phyloP scores from a whole-genome alignment of 352 stramenopile genomes.

The Phytopythium ostracodes region DNA sequence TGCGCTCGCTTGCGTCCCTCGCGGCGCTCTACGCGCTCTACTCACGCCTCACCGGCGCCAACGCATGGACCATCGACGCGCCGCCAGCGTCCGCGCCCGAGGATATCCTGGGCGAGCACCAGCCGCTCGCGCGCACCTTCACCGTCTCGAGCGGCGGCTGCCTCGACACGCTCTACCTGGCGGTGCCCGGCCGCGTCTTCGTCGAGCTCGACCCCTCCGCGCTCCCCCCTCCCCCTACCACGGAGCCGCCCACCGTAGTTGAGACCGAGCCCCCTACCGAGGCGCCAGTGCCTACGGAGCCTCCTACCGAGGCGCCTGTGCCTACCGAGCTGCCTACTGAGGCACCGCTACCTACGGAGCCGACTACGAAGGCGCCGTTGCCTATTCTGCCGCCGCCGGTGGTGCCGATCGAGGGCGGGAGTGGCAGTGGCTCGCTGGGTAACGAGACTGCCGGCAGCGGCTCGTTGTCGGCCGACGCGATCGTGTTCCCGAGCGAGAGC shows the following conservation, averaged over 20 bases:
- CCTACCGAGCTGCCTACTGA: constrained; percentile 9
- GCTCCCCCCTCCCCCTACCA: constrained; percentile 9
- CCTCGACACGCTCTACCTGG: constrained; percentile 43
- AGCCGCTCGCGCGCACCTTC: constrained; percentile 35
- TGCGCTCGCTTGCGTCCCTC: neutral
- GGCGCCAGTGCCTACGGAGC: constrained; percentile 5
- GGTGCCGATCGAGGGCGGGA: constrained; percentile 4
- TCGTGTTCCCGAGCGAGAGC: constrained; percentile 21
- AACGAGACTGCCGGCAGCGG: constrained; percentile 16
- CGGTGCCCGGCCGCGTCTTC: constrained; percentile 51
- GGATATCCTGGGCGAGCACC: constrained; percentile 31
- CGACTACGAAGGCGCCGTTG: constrained; percentile 10
- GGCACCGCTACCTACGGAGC: constrained; percentile 4
- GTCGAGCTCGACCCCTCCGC: constrained; percentile 39
- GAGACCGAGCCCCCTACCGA: constrained; percentile 10
- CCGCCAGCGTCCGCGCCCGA: constrained; percentile 23
- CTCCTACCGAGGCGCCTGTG: constrained; percentile 11
- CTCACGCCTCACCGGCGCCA: neutral
- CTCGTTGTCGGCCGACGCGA: constrained; percentile 15
- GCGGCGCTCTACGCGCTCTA: neutral
- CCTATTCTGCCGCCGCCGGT: neutral
- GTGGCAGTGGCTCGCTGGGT: constrained; percentile 13
- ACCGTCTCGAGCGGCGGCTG: constrained; percentile 36
- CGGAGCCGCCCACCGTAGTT: neutral
- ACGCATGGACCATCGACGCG: constrained; percentile 31